Evolutionary conservation across 2,329 filamentous ascomycete species (phyloP).

Genomic region (Fusarium guadeloupense): DNA sequence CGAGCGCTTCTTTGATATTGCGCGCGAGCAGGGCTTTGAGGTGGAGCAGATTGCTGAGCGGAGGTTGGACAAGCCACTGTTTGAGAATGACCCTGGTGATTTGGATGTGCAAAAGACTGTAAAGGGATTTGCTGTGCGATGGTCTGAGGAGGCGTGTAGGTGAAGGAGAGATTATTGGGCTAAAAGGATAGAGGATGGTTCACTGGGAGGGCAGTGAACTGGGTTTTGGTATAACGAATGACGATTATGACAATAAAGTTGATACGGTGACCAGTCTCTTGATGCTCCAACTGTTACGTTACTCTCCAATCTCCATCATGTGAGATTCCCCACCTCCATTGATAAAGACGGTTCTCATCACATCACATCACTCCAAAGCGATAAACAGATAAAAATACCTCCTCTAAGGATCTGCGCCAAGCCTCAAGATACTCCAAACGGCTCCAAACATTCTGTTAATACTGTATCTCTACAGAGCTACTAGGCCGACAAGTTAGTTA

Average conservation of each 20-base stretch:
- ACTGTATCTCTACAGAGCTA: conserved; percentile 13
- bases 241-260: conserved; percentile 24
- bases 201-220: not conserved
- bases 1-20: conserved; percentile 84
- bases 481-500: conserved; percentile 18
- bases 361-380: not conserved
- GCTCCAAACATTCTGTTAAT: conserved; percentile 11
- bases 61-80: conserved; percentile 86
- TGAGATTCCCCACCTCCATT: conserved; percentile 39
- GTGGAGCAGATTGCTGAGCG: conserved; percentile 85
- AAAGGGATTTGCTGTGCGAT: conserved; percentile 78
- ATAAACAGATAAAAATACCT: conserved; percentile 3
- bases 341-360: conserved; percentile 24
- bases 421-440: conserved; percentile 22
- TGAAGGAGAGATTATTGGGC: conserved; percentile 1
- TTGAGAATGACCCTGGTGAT: conserved; percentile 88
- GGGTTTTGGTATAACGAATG: conserved; percentile 25
- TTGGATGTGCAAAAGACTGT: conserved; percentile 83
- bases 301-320: conserved; percentile 23
- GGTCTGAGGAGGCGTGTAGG: conserved; percentile 57
- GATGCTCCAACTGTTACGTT: conserved; percentile 37
- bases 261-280: not conserved
- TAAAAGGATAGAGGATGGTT: conserved; percentile 5
- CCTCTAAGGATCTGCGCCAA: conserved; percentile 13
- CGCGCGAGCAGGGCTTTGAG: conserved; percentile 72